Percentiles rank a stretch among this genome's conserved stretches.
These are phyloP conservation scores for Lactifluus hygrophoroides DNA, from an alignment of 768 basidiomycete genomes.

Conservation along the genomic window DNA sequence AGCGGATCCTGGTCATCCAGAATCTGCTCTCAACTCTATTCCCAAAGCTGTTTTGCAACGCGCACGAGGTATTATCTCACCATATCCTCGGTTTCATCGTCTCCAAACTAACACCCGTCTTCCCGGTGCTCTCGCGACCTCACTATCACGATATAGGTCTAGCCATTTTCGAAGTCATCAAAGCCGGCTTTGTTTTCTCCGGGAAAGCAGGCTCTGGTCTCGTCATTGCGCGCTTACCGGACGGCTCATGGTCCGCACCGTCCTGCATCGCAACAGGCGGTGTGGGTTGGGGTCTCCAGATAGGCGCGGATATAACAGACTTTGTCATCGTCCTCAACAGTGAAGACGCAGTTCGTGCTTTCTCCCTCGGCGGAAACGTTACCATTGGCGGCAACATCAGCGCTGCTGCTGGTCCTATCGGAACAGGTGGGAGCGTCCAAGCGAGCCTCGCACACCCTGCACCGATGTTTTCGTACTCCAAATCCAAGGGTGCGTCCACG, in stretches of 20 bases:
- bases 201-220: slow-evolving; percentile 91
- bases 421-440: slow-evolving; percentile 86
- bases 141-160: slow-evolving; percentile 48
- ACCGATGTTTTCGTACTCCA: slow-evolving; percentile 96
- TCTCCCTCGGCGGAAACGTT: slow-evolving; percentile 91
- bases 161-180: slow-evolving; percentile 89
- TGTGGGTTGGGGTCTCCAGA: slow-evolving; percentile 90
- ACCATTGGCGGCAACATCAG: slow-evolving; percentile 88
- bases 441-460: slow-evolving; percentile 85
- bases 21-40: slow-evolving; percentile 88
- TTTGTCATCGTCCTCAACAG: slow-evolving; percentile 97
- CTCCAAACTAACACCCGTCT: too few species aligned
- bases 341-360: slow-evolving; percentile 91
- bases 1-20: slow-evolving; percentile 84
- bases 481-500: slow-evolving; percentile 69
- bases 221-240: slow-evolving; percentile 85
- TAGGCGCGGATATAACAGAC: slow-evolving; percentile 91
- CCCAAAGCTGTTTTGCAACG: slow-evolving; percentile 87
- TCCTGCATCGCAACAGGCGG: slow-evolving; percentile 96
- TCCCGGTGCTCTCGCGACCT: neutral
- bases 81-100: too few species aligned
- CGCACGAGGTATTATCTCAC: slow-evolving; percentile 57
- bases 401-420: slow-evolving; percentile 86
- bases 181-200: slow-evolving; percentile 91
- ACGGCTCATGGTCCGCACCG: slow-evolving; percentile 95